A percentile compares a stretch with the other conserved stretches of the same genome.
Conservation (phyloP, 1,284 basidiomycete species). For the Leccinum pseudoinsigne region DNA sequence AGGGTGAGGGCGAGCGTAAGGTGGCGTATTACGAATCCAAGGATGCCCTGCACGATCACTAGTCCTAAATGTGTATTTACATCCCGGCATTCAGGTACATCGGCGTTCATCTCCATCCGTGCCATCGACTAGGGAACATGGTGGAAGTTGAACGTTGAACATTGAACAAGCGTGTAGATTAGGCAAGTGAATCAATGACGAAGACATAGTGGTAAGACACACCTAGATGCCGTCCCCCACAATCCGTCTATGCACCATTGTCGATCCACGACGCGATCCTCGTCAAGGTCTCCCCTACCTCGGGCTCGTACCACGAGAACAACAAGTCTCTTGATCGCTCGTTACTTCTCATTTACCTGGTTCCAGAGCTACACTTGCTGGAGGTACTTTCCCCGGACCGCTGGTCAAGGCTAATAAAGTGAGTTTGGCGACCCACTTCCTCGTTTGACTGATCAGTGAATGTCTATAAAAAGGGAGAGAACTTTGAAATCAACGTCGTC, state of each 20-base stretch:
- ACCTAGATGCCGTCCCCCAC: neutral
- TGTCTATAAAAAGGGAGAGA: too few species aligned
- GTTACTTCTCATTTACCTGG: too few species aligned
- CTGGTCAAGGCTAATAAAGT: too few species aligned
- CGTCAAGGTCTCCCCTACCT: slow-evolving; percentile 46
- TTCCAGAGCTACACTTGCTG: too few species aligned
- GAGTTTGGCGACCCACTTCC: too few species aligned
- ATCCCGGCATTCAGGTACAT: neutral
- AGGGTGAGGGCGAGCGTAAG: slow-evolving; percentile 39
- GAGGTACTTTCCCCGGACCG: too few species aligned
- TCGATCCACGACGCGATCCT: slow-evolving; percentile 48
- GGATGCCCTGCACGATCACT: slow-evolving; percentile 55
- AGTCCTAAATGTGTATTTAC: neutral
- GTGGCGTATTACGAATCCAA: slow-evolving; percentile 49
- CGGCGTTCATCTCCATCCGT: neutral
- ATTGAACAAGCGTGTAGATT: slow-evolving; percentile 20
- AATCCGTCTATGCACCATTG: neutral
- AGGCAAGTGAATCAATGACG: neutral
- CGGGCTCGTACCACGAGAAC: slow-evolving; percentile 54
- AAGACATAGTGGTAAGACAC: neutral
- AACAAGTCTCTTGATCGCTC: slow-evolving; percentile 8
- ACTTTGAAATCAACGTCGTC: too few species aligned
- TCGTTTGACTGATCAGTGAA: too few species aligned
- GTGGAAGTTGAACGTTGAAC: neutral
- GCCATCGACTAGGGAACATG: neutral